Conservation (phyloP, 768 basidiomycete genomes). For the Cystofilobasidium bisporidii region DNA sequence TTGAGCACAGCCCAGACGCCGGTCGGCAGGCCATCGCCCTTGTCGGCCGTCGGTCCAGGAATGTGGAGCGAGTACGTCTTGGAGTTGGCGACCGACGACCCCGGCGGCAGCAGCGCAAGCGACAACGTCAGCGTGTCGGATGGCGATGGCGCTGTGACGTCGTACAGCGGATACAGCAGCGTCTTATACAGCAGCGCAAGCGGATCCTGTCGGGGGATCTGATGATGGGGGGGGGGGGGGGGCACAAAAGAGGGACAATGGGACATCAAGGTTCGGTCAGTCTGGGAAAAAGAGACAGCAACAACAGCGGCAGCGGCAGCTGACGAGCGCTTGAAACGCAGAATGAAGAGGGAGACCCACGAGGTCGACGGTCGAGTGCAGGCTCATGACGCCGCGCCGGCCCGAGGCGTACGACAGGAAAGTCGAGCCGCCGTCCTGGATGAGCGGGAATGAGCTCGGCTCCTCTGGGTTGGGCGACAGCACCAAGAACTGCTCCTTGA, state of each 20-base stretch:
- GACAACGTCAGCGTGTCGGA: slow-evolving; percentile 11
- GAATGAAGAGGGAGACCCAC: background rate
- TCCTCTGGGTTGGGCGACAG: slow-evolving; percentile 10
- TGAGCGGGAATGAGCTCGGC: background rate
- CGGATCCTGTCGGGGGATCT: slow-evolving; percentile 22
- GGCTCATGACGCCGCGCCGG: slow-evolving; percentile 2
- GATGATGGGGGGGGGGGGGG: too few relatives aligned
- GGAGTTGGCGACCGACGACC: background rate
- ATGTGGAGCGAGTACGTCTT: slow-evolving; percentile 9
- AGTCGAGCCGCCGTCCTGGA: slow-evolving; percentile 18
- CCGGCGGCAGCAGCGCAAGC: slow-evolving; percentile 10
- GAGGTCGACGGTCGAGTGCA: slow-evolving; percentile 18
- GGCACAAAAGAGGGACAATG: background rate
- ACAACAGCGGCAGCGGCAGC: too few relatives aligned
- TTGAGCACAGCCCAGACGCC: slow-evolving; percentile 15
- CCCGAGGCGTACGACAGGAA: slow-evolving; percentile 21
- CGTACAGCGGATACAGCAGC: slow-evolving; percentile 2
- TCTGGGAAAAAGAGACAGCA: background rate
- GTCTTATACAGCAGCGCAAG: background rate
- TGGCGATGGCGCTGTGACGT: background rate
- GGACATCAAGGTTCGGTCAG: background rate
- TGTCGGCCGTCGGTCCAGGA: background rate
- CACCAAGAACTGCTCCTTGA: slow-evolving; percentile 11
- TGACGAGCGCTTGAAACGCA: too few relatives aligned
- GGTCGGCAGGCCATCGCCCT: slow-evolving; percentile 10